These are phyloP conservation scores for Haplosporangium sp. DNA, from an alignment of 371 early-diverging fungal species.

Conservation along the genomic window DNA sequence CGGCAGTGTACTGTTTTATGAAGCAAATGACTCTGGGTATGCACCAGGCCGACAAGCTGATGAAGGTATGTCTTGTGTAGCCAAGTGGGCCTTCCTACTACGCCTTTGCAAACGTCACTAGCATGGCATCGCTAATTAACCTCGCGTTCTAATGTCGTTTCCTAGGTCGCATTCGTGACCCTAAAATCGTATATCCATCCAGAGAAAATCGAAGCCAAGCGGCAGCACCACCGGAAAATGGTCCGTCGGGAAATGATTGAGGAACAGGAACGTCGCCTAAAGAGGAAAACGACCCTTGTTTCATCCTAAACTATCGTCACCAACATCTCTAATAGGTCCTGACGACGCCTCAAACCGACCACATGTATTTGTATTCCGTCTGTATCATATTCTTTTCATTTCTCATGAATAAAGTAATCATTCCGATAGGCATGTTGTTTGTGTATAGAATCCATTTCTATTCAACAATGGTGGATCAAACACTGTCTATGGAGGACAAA, in stretches of 20 bases:
- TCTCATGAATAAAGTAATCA: background rate
- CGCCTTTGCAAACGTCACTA: too few relatives aligned
- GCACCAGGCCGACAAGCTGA: constrained; percentile 50
- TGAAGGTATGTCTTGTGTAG: constrained; percentile 19
- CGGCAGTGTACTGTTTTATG: constrained; percentile 57
- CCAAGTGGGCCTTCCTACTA: background rate
- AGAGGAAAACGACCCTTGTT: constrained; percentile 20
- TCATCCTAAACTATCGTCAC: constrained; percentile 1
- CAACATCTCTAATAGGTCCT: too few relatives aligned
- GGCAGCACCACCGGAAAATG: constrained; percentile 29
- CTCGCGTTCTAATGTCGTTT: background rate
- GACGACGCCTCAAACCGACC: too few relatives aligned
- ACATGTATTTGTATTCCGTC: too few relatives aligned
- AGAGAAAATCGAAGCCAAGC: constrained; percentile 47
- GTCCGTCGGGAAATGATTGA: constrained; percentile 41
- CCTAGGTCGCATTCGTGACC: constrained; percentile 39
- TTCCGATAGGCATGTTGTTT: too few relatives aligned
- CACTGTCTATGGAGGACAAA: background rate
- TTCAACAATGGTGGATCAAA: too few relatives aligned
- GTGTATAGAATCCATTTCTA: too few relatives aligned
- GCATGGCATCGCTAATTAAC: background rate
- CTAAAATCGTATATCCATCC: constrained; percentile 46
- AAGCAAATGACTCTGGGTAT: constrained; percentile 54
- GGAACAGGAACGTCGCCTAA: constrained; percentile 38
- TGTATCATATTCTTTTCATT: background rate